A percentile compares a stretch with the other conserved stretches of the same genome.
Evolutionary conservation across 352 stramenopile species (phyloP).

Genomic region (Phytophthora kernoviae): DNA sequence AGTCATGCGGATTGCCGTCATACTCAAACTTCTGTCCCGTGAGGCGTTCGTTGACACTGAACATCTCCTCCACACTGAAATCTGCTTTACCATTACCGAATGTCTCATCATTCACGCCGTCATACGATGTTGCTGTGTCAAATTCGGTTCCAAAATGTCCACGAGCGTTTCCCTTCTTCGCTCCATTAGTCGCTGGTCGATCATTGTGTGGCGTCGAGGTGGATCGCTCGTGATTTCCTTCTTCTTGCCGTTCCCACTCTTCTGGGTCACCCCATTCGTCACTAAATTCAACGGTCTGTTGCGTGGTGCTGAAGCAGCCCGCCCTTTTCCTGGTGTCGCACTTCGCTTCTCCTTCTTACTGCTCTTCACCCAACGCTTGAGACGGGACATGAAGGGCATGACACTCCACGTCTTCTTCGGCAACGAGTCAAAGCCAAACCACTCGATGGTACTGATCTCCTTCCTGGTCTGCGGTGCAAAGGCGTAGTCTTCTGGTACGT

Average conservation of each 20-base stretch:
- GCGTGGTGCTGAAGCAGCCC: constrained; percentile 74
- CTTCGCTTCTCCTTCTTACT: constrained; percentile 77
- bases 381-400: constrained; percentile 91
- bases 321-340: constrained; percentile 46
- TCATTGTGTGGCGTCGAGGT: constrained; percentile 76
- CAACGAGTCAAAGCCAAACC: constrained; percentile 89
- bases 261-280: constrained; percentile 42
- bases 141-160: constrained; percentile 87
- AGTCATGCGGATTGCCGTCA: constrained; percentile 95
- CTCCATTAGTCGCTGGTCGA: constrained; percentile 38
- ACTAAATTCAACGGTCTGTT: constrained; percentile 61
- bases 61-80: constrained; percentile 96
- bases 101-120: constrained; percentile 90
- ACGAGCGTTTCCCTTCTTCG: constrained; percentile 39
- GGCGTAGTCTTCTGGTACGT: constrained; percentile 91
- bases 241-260: constrained; percentile 34
- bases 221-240: constrained; percentile 57
- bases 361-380: constrained; percentile 90
- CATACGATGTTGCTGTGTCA: constrained; percentile 77
- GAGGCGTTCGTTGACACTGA: constrained; percentile 92
- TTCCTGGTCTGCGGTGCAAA: constrained; percentile 95
- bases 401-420: constrained; percentile 95
- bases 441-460: constrained; percentile 94
- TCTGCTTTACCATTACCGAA: constrained; percentile 77
- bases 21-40: constrained; percentile 94